Conservation (phyloP, 768 basidiomycete genomes). For the Russula griseocarnosa region DNA sequence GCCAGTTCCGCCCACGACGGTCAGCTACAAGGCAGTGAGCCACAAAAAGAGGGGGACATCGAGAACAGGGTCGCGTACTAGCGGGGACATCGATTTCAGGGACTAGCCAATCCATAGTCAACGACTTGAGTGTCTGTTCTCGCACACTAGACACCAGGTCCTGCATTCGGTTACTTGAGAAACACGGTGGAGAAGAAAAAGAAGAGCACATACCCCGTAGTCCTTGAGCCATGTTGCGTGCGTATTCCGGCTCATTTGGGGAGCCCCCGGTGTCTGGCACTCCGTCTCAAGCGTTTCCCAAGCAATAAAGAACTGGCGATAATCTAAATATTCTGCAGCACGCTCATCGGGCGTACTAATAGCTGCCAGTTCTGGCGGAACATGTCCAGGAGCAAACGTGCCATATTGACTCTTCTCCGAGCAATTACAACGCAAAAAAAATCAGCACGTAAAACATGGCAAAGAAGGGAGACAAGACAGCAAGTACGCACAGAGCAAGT, state of each 20-base stretch:
- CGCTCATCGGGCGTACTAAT: constrained; percentile 67
- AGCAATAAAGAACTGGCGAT: constrained; percentile 71
- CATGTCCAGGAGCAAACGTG: constrained; percentile 53
- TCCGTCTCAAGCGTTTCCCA: constrained; percentile 66
- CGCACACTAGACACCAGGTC: constrained; percentile 58
- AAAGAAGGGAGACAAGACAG: neutral
- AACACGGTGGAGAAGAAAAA: neutral
- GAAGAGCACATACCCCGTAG: constrained; percentile 47
- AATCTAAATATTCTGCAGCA: constrained; percentile 73
- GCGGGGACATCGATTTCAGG: constrained; percentile 42
- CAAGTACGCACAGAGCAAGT: constrained; percentile 70
- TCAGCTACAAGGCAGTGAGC: constrained; percentile 38
- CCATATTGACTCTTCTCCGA: constrained; percentile 68
- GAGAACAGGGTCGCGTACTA: constrained; percentile 1
- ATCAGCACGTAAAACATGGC: neutral
- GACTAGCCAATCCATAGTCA: constrained; percentile 76
- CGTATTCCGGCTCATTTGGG: constrained; percentile 55
- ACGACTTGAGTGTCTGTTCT: constrained; percentile 61
- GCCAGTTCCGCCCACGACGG: constrained; percentile 57
- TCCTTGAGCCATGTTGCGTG: constrained; percentile 66
- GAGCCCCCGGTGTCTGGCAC: constrained; percentile 53
- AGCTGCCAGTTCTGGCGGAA: constrained; percentile 56
- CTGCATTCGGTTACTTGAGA: constrained; percentile 34
- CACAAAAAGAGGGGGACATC: no score
- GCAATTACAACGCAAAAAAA: constrained; percentile 45